Base-by-base conservation (phyloP, 148 eudicot genomes). In the Camellia sinensis region DNA sequence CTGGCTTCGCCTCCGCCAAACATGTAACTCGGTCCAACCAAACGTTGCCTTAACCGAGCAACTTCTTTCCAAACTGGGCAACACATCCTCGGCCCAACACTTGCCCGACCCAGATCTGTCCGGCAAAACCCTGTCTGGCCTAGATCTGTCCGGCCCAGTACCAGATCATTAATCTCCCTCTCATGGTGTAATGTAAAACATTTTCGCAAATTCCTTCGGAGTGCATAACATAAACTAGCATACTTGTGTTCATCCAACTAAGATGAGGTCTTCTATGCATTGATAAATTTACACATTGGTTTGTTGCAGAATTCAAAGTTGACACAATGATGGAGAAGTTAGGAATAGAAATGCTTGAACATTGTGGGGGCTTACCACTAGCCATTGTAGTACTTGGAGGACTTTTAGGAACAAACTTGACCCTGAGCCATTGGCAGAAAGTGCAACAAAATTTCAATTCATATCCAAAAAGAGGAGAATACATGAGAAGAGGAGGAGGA, bases 361-460 rank as follows among this genome's bases (percentile, higher is more conserved):
- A 54, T 1, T 89, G 90, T 73, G 81, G 86, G 67, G 90, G 90
- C 7, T 71, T 89, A 50, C 92, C 90, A 43, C 68, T 88, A 9
- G 88, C 89, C 10, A 76, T 89, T 57, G 68, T 78, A 53, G 81
- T 86, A 67, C 89, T 89, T 2, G 90, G 90, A 54, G 90, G 90
- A 44, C 84, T 88, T 74, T 60, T 79, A 3, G 74, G 44, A 57
- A 54, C 71, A 19, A 76, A 76, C 21, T 45, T 46, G 7, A 63
- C 71, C 44, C 22, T 64, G 2, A 22, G 1, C 21, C 19, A 76
- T 19, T 76, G 79, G 79, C 11, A 62, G 14, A 22, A 44, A 37
- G 70, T 63, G 57, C 21, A 19, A 46, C 6, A 64, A 40, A 57
- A 64, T 64, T 10, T 88, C 29, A 74, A 61, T 56, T 80, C 82